A percentile compares a stretch with the other conserved stretches of the same genome.
Evolutionary conservation across 2,329 filamentous ascomycete species (phyloP).

Genomic region (Akanthomyces uredinophilus): DNA sequence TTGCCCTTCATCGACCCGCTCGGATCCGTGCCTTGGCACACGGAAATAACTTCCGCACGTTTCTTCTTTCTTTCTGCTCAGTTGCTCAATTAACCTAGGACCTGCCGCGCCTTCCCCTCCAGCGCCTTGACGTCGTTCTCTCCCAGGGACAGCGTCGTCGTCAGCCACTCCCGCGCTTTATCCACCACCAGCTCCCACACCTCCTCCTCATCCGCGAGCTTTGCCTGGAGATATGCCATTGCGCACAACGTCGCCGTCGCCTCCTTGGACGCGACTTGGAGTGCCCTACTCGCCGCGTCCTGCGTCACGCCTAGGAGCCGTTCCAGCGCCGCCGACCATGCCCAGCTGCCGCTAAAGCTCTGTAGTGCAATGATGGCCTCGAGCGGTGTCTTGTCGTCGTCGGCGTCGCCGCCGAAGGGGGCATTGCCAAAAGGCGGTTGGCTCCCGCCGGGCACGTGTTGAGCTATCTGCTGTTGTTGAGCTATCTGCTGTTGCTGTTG

Average conservation of each 20-base stretch:
- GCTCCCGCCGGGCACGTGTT: too few relatives aligned
- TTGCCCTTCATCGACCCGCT: not conserved
- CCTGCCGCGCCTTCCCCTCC: not conserved
- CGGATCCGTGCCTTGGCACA: not conserved
- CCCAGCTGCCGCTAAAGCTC: conserved; percentile 51
- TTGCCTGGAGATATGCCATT: conserved; percentile 37
- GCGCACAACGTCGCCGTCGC: conserved; percentile 27
- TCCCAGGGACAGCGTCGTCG: conserved; percentile 15
- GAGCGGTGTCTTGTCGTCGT: conserved; percentile 15
- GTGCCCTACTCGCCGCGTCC: not conserved
- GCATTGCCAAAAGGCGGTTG: not conserved
- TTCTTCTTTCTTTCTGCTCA: too few relatives aligned
- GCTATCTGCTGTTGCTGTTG: not conserved
- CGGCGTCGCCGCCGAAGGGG: not conserved
- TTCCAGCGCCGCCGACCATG: conserved; percentile 27
- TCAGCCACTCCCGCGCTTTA: conserved; percentile 52
- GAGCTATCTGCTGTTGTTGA: not conserved
- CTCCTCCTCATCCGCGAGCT: conserved; percentile 41
- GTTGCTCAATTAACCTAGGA: not conserved
- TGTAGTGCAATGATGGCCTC: conserved; percentile 48
- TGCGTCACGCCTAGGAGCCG: conserved; percentile 21
- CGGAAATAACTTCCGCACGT: not conserved
- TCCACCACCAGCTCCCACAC: conserved; percentile 60
- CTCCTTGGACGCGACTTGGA: conserved; percentile 7
- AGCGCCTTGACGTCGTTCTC: conserved; percentile 16